phyloP scores from a whole-genome alignment of 1,139 yeast genomes.

The Taiozyma sp. region DNA sequence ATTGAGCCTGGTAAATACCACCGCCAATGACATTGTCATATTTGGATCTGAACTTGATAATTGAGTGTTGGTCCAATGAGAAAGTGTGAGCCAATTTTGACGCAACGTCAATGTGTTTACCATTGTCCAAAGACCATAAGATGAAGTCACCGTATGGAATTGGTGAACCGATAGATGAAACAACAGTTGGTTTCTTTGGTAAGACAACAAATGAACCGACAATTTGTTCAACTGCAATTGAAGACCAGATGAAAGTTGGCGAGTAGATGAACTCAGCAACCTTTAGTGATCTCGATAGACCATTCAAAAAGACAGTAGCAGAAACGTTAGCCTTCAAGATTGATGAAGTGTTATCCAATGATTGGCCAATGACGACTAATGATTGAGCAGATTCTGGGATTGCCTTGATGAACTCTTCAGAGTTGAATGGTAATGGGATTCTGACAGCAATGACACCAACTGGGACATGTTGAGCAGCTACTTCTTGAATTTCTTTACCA shows the following conservation, averaged over 20 bases:
- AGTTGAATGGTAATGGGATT: constrained; percentile 73
- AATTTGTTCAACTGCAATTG: constrained; percentile 45
- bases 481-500: constrained; percentile 36
- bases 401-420: constrained; percentile 47
- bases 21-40: constrained; percentile 69
- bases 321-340: constrained; percentile 64
- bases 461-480: constrained; percentile 30
- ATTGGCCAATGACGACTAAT: constrained; percentile 63
- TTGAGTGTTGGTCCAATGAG: constrained; percentile 55
- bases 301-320: constrained; percentile 61
- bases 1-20: constrained; percentile 77
- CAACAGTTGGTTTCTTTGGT: constrained; percentile 22
- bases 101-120: constrained; percentile 49
- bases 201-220: constrained; percentile 40
- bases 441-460: constrained; percentile 70
- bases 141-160: constrained; percentile 40
- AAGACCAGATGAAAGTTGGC: constrained; percentile 52
- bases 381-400: constrained; percentile 56
- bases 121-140: constrained; percentile 67
- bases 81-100: constrained; percentile 66
- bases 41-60: constrained; percentile 52
- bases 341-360: constrained; percentile 34
- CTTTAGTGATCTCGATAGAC: constrained; percentile 27
- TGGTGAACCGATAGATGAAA: constrained; percentile 26
- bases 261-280: constrained; percentile 50